Percentiles rank a stretch among this genome's conserved stretches.
These are phyloP conservation scores for Colletotrichum spaethianum DNA, from an alignment of 2,329 filamentous ascomycete species.

Conservation along the genomic window DNA sequence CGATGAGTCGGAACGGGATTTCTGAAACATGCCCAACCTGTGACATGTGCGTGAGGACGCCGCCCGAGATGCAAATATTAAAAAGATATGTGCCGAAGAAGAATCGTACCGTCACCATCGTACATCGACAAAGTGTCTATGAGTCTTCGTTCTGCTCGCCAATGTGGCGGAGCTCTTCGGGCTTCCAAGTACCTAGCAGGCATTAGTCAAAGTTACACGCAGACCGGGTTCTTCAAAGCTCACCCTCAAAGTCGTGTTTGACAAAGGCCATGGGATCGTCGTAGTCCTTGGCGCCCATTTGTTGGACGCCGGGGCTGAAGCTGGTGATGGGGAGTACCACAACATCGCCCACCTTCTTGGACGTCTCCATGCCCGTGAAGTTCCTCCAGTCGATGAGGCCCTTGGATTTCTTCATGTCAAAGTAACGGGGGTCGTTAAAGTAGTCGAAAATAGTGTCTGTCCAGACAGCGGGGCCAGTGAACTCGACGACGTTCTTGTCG, in stretches of 20 bases:
- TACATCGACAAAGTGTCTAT: conserved; percentile 17
- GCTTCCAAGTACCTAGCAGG: conserved; percentile 79
- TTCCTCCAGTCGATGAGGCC: conserved; percentile 87
- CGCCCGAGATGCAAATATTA: conserved; percentile 35
- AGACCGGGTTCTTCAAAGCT: conserved; percentile 44
- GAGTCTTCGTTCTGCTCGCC: conserved; percentile 59
- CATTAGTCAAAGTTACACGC: not conserved
- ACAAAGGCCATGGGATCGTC: conserved; percentile 98
- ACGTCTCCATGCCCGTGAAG: conserved; percentile 87
- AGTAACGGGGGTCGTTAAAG: conserved; percentile 92
- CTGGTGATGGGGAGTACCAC: conserved; percentile 95
- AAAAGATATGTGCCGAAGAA: conserved; percentile 25
- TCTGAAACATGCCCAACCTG: conserved; percentile 14
- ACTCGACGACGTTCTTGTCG: conserved; percentile 88
- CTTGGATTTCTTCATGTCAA: conserved; percentile 80
- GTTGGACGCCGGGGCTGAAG: conserved; percentile 93
- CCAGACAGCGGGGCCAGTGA: conserved; percentile 95
- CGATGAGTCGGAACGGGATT: conserved; percentile 1
- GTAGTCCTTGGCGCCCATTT: conserved; percentile 90
- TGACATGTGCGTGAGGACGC: conserved; percentile 17
- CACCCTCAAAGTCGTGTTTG: conserved; percentile 96
- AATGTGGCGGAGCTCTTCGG: conserved; percentile 79
- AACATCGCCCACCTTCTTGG: conserved; percentile 93
- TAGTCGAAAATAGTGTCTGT: conserved; percentile 93
- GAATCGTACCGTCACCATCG: conserved; percentile 17